Base-by-base conservation (phyloP, 148 eudicot species). In the Camellia granthamiana region DNA sequence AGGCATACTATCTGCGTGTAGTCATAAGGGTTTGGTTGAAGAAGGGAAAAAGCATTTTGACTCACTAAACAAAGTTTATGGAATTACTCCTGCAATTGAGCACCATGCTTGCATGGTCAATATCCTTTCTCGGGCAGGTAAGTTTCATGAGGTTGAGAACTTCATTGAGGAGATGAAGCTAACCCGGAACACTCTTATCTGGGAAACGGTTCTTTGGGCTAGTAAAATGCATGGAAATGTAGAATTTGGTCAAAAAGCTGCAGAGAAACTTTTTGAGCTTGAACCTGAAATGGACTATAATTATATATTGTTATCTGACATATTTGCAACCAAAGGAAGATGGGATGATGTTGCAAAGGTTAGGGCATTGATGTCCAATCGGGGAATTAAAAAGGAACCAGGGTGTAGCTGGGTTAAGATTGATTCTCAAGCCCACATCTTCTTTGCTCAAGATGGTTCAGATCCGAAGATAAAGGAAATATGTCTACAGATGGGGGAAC, bases 141-240 rank as follows among this genome's bases (percentile, higher is more conserved):
- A 74, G 72, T 79, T 84, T 66, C 64, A 81, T 66, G 91, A 88
- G 77, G 82, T 86, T 47, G 88, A 81, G 55, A 69, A 49, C 46
- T 78, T 88, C 56, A 83, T 88, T 56, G 54, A 79, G 49, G 21
- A 71, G 63, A 88, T 86, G 91, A 74, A 86, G 69, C 60, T 83
- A 55, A 47, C 81, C 69, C 81, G 83, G n/a, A 74, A 83, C 79
- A 69, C 83, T 42, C 79, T 83, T 78, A 81, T 88, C 6, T 86
- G 88, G 89, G 86, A 86, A 80, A 79, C 85, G 52, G 84, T 88
- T 69, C 91, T 88, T 46, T 85, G 88, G 70, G 89, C 86, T 61
- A 84, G 89, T 71, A 74, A 68, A 52, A 64, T 83, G 61, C 89
- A 84, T 69, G 81, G 87, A 74, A 88, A 88, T 83, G 66, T 83